These are phyloP conservation scores for Lentinula novae-zelandiae DNA, from an alignment of 1,284 basidiomycete genomes.

Conservation along the genomic window DNA sequence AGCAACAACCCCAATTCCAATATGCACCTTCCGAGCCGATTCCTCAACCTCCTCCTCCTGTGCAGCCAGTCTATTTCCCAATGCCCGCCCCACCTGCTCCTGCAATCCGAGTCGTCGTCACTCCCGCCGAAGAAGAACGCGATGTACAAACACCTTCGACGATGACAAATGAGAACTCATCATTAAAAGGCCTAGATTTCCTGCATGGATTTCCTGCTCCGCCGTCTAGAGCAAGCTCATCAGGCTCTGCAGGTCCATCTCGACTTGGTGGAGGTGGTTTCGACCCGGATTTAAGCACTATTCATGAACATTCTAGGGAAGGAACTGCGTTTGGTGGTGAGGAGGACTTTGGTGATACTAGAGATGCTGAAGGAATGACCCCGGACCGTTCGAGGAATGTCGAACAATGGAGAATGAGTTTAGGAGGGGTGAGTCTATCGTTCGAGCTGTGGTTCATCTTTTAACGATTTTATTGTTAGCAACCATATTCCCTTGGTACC, in stretches of 20 bases:
- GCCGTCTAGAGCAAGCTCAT: background rate
- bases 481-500: background rate
- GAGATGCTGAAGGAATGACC: background rate
- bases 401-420: slow-evolving; percentile 10
- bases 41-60: background rate
- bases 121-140: background rate
- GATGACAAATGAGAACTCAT: slow-evolving; percentile 1
- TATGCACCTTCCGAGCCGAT: background rate
- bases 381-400: background rate
- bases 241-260: slow-evolving; percentile 1
- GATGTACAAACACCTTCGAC: slow-evolving; percentile 9
- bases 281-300: slow-evolving; percentile 10
- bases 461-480: background rate
- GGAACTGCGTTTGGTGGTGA: slow-evolving; percentile 6
- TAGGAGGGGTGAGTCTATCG: background rate
- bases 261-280: slow-evolving; percentile 1
- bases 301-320: slow-evolving; percentile 12
- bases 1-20: background rate
- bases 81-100: slow-evolving; percentile 4
- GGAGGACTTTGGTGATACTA: background rate
- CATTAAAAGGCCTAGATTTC: background rate
- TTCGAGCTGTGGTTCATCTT: background rate
- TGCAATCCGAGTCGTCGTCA: background rate
- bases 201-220: background rate
- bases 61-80: slow-evolving; percentile 3